Percentiles rank a stretch among this genome's conserved stretches.
Evolutionary conservation across 495 filamentous ascomycete genomes (phyloP).

Genomic region (Penicillium daleae): DNA sequence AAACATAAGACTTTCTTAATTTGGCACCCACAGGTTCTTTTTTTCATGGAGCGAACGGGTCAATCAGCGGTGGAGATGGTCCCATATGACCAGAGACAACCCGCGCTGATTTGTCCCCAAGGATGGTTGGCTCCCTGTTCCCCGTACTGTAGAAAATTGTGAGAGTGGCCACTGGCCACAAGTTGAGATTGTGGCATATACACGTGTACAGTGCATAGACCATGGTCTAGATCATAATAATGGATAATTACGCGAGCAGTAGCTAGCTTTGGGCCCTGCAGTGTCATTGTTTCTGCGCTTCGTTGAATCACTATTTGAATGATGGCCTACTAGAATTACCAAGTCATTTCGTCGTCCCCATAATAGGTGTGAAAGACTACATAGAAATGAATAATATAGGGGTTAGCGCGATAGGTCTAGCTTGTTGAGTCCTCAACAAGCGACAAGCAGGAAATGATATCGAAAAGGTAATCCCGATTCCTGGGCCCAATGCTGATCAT

Average conservation of each 20-base stretch:
- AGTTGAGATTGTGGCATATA: neutral
- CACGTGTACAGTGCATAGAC: neutral
- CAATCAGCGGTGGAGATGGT: constrained; percentile 4
- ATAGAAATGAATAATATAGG: neutral
- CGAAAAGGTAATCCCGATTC: neutral
- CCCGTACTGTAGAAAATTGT: neutral
- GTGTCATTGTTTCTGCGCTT: neutral
- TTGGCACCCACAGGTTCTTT: constrained; percentile 1
- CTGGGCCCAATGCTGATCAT: neutral
- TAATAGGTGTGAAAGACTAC: neutral
- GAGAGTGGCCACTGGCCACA: neutral
- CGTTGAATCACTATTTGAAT: neutral
- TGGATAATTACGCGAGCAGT: neutral
- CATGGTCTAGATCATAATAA: constrained; percentile 5
- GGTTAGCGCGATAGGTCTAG: neutral
- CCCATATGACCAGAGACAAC: neutral
- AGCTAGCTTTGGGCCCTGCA: neutral
- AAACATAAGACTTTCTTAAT: constrained; percentile 7
- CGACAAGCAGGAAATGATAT: neutral
- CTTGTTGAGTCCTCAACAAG: neutral
- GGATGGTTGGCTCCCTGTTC: neutral
- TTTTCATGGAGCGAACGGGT: neutral
- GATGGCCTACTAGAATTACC: neutral
- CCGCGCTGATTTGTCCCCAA: neutral
- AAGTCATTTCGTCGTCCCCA: neutral